Percentiles rank a stretch among this genome's conserved stretches.
Evolutionary conservation across 208 protist genomes (phyloP).

Genomic region (Crithidia sp.): DNA sequence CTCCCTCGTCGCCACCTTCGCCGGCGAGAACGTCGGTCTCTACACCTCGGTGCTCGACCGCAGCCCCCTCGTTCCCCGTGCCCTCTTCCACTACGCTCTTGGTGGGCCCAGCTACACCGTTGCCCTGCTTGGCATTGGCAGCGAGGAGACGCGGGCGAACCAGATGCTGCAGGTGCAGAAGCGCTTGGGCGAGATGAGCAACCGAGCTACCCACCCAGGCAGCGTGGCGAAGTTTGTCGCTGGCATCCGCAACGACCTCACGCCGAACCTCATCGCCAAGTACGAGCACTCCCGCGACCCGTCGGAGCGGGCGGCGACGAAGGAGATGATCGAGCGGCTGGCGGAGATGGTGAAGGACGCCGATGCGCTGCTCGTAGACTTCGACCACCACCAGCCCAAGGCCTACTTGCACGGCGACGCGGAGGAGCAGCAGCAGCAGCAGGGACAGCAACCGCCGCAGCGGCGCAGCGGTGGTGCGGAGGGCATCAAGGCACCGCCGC

Average conservation of each 20-base stretch:
- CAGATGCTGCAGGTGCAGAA: conserved; percentile 77
- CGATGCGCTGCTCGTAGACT: conserved; percentile 64
- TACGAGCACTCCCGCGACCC: conserved; percentile 37
- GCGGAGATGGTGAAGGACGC: conserved; percentile 77
- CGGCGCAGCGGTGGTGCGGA: neutral
- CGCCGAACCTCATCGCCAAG: conserved; percentile 60
- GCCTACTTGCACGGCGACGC: conserved; percentile 68
- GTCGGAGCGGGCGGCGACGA: conserved; percentile 41
- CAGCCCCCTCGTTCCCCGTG: conserved; percentile 68
- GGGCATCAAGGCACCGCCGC: neutral
- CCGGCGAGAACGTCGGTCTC: conserved; percentile 70
- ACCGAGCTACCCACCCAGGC: conserved; percentile 69
- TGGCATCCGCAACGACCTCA: conserved; percentile 69
- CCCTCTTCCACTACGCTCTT: conserved; percentile 83
- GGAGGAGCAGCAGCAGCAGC: conserved; percentile 14
- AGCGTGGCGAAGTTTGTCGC: conserved; percentile 79
- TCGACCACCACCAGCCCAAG: conserved; percentile 77
- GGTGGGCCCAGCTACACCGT: conserved; percentile 86
- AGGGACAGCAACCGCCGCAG: neutral
- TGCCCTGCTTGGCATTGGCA: conserved; percentile 72
- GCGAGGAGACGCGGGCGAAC: conserved; percentile 61
- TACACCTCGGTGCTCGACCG: conserved; percentile 72
- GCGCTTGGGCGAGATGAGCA: conserved; percentile 66
- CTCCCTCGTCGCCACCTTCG: conserved; percentile 70
- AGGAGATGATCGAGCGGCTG: conserved; percentile 62